Evolutionary conservation across 495 filamentous ascomycete genomes (phyloP), one percentile per base, ranked within the genome.

Genomic region (Trichoderma asperelloides): DNA sequence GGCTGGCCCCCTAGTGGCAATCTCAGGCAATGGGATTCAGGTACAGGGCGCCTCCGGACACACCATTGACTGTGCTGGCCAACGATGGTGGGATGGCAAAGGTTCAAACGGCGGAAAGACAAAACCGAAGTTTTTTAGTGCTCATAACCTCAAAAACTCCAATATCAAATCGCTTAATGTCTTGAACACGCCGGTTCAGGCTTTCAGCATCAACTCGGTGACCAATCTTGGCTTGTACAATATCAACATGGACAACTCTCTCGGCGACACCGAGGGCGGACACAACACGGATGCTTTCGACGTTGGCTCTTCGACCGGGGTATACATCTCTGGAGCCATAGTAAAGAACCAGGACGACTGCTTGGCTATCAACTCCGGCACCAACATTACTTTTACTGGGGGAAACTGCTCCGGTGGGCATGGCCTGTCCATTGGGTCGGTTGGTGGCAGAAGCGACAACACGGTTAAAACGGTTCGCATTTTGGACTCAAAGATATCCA

Each of bases 391-490:
- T 13, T 85, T 87, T 74, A 81, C 78, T 16, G 78, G 80, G n/a
- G 82, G 80, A 21, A 73, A 72, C 65, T 77, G 84, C 77, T 81
- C 78, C 41, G 86, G 86, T 13, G 86, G 86, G n/a, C 87, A 89
- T 73, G 87, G 87, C n/a, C 75, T 89, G 15, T 87, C 84, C 65
- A 89, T 91, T 68, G 88, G 88, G n/a, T 87, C 84, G 21, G 84
- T 91, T 23, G 88, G 88, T 45, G 85, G 84, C 6, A 83, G 86
- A n/a, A 70, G 68, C 45, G 75, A 87, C 74, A 90, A 89, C 80
- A 82, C 71, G 33, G 87, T 89, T 67, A 68, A 76, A 25, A 82
- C 78, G 69, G 84, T 89, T 28, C 73, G 81, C 78, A 18, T 66
- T 30, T 43, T 51, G 43, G 28, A 66, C 11, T 72, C 70, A 21